Conservation (phyloP, 2,329 filamentous ascomycete species). For the Fragosphaeria purpurea region DNA sequence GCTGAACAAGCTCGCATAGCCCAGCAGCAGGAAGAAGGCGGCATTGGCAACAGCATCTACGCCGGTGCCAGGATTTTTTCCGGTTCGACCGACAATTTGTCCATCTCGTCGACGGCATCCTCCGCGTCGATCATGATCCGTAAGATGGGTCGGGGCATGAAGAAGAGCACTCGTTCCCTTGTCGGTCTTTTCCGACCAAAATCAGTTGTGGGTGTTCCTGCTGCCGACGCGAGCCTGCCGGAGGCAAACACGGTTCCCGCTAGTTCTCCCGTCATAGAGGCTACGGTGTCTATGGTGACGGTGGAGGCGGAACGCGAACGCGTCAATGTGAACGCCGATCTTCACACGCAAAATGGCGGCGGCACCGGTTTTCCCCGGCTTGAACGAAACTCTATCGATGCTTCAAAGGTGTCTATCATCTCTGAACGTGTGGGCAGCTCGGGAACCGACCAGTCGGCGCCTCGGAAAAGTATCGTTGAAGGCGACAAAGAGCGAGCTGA, state of each 20-base stretch:
- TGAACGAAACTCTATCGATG: conserved; percentile 72
- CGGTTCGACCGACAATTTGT: conserved; percentile 89
- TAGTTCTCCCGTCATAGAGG: conserved; percentile 30
- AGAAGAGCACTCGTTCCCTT: conserved; percentile 81
- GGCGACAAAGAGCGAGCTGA: conserved; percentile 86
- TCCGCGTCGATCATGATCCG: conserved; percentile 89
- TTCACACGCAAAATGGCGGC: conserved; percentile 56
- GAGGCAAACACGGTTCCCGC: conserved; percentile 43
- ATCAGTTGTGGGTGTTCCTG: conserved; percentile 70
- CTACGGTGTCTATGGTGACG: conserved; percentile 90
- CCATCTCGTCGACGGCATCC: conserved; percentile 80
- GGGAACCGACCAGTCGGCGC: conserved; percentile 49
- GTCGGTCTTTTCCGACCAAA: conserved; percentile 94
- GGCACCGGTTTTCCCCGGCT: conserved; percentile 76
- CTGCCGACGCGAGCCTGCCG: conserved; percentile 55
- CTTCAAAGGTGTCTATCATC: conserved; percentile 35
- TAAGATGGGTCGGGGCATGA: conserved; percentile 99
- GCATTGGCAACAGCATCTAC: conserved; percentile 90
- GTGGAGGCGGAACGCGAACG: conserved; percentile 85
- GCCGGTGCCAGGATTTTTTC: conserved; percentile 75
- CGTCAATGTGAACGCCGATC: conserved; percentile 66
- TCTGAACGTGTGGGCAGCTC: conserved; percentile 46
- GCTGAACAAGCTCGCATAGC: conserved; percentile 88
- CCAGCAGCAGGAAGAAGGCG: conserved; percentile 81
- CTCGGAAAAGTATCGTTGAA: conserved; percentile 81